These are phyloP conservation scores for Chaetoceros muelleri DNA, from an alignment of 108 stramenopile genomes.

Conservation along the genomic window DNA sequence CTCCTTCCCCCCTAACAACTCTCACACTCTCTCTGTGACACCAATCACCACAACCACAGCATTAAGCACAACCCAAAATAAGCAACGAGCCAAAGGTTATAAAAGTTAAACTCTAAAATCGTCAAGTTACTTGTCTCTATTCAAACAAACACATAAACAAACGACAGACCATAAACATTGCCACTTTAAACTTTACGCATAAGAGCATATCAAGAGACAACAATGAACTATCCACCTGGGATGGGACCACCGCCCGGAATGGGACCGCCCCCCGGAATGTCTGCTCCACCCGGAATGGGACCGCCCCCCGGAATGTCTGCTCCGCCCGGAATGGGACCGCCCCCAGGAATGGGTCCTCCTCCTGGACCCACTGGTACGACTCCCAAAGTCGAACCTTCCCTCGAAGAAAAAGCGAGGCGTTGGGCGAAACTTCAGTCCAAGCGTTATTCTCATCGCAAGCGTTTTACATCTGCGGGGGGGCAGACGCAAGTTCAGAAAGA, in stretches of 20 bases:
- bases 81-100: too few relatives aligned
- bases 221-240: conserved; percentile 7
- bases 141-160: too few relatives aligned
- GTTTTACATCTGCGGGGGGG: conserved; percentile 41
- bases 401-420: conserved; percentile 75
- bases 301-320: conserved; percentile 50
- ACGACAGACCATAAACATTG: too few relatives aligned
- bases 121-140: too few relatives aligned
- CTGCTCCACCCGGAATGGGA: conserved; percentile 34
- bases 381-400: conserved; percentile 5
- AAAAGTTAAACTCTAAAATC: too few relatives aligned
- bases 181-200: too few relatives aligned
- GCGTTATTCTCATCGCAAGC: conserved; percentile 65
- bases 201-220: too few relatives aligned
- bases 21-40: too few relatives aligned
- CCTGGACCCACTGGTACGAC: not conserved
- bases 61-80: too few relatives aligned
- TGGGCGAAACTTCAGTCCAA: conserved; percentile 80
- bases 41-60: too few relatives aligned
- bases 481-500: conserved; percentile 53
- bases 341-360: conserved; percentile 6
- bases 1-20: too few relatives aligned
- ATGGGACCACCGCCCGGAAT: conserved; percentile 22
- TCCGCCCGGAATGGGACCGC: conserved; percentile 32
- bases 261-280: conserved; percentile 30